Conservation (phyloP, 805 yeast genomes). For the Candida koratica region DNA sequence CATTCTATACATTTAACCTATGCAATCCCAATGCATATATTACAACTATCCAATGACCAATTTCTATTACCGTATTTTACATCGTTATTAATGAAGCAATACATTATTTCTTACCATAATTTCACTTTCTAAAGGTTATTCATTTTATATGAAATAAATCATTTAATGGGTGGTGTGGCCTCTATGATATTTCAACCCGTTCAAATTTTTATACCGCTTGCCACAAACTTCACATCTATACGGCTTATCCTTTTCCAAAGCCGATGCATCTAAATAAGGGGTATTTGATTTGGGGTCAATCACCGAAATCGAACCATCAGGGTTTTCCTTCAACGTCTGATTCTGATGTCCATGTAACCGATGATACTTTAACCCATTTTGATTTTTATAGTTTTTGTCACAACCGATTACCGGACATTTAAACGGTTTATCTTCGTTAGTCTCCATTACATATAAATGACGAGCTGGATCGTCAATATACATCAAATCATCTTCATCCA, state of each 20-base stretch:
- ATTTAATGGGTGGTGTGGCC: slow-evolving; percentile 92
- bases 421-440: slow-evolving; percentile 89
- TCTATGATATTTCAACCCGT: slow-evolving; percentile 94
- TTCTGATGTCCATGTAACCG: slow-evolving; percentile 95
- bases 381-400: slow-evolving; percentile 95
- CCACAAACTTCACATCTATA: slow-evolving; percentile 98
- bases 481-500: slow-evolving; percentile 56
- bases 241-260: slow-evolving; percentile 96
- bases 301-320: slow-evolving; percentile 88
- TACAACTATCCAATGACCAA: slow-evolving; percentile 10
- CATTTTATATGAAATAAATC: too few species aligned
- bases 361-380: slow-evolving; percentile 95
- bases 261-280: slow-evolving; percentile 90
- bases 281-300: slow-evolving; percentile 88
- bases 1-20: slow-evolving; percentile 10
- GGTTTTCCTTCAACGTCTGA: slow-evolving; percentile 83
- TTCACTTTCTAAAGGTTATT: background rate
- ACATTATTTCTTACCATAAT: background rate
- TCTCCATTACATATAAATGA: slow-evolving; percentile 86
- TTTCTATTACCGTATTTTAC: slow-evolving; percentile 6
- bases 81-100: slow-evolving; percentile 4
- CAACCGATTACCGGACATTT: slow-evolving; percentile 98
- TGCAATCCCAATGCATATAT: slow-evolving; percentile 10
- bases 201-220: slow-evolving; percentile 90
- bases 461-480: slow-evolving; percentile 97